A percentile compares a stretch with the other conserved stretches of the same genome.
phyloP scores from a whole-genome alignment of 2,329 filamentous ascomycete genomes.

The Fusarium miscanthi region DNA sequence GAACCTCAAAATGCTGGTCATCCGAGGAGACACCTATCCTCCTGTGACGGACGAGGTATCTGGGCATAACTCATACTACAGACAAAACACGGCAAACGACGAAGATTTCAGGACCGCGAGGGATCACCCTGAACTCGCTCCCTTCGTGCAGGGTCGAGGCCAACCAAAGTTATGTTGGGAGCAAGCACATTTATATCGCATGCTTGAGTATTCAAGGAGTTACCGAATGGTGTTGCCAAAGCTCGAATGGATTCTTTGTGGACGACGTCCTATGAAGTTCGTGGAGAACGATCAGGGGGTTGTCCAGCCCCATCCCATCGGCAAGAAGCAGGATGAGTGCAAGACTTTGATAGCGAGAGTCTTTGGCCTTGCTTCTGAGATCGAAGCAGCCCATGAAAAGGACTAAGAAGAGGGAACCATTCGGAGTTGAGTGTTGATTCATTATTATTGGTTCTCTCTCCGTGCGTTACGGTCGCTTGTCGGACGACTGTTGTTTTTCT shows the following conservation, averaged over 20 bases:
- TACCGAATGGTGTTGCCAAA: constrained; percentile 12
- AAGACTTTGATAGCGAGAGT: not conserved
- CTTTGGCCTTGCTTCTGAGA: not conserved
- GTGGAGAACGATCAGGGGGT: not conserved
- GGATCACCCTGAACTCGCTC: not conserved
- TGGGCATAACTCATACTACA: too few species aligned
- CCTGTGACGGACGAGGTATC: too few species aligned
- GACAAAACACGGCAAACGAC: too few species aligned
- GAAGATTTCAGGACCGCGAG: not conserved
- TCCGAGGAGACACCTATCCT: too few species aligned
- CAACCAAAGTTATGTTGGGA: not conserved
- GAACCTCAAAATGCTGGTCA: too few species aligned
- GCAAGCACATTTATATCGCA: constrained; percentile 25
- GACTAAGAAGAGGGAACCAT: not conserved
- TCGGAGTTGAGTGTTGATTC: not conserved
- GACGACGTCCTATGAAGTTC: constrained; percentile 10
- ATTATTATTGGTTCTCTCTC: too few species aligned
- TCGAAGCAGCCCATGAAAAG: not conserved
- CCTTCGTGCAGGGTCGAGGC: accelerated
- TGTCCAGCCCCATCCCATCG: not conserved
- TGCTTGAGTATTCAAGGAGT: constrained; percentile 17
- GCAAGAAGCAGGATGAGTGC: accelerated
- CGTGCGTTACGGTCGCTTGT: too few species aligned
- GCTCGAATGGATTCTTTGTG: constrained; percentile 27
- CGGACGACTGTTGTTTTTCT: too few species aligned